Conservation (phyloP, 495 filamentous ascomycete genomes). For the Hypoxylon fragiforme region DNA sequence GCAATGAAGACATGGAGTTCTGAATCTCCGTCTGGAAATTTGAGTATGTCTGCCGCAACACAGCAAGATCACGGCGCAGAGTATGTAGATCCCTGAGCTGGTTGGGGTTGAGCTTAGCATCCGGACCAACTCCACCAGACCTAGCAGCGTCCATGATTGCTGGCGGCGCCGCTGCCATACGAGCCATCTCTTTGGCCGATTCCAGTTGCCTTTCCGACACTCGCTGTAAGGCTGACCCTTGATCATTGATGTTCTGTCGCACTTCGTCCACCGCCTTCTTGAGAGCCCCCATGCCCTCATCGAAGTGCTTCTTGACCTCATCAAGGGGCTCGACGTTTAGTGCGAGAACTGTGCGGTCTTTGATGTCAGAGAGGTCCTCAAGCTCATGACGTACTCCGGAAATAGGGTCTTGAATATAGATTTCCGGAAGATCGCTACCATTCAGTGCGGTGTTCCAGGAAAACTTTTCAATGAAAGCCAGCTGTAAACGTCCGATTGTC, state of each 20-base stretch:
- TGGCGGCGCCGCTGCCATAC: constrained; percentile 70
- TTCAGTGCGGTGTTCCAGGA: constrained; percentile 97
- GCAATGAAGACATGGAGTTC: constrained; percentile 79
- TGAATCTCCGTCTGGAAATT: constrained; percentile 87
- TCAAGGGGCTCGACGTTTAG: constrained; percentile 94
- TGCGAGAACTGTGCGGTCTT: constrained; percentile 90
- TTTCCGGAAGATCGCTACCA: constrained; percentile 90
- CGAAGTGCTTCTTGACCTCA: constrained; percentile 94
- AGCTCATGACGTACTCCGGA: constrained; percentile 94
- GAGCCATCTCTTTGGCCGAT: constrained; percentile 85
- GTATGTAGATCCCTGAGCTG: constrained; percentile 78
- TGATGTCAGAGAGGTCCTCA: constrained; percentile 92
- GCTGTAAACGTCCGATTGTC: constrained; percentile 82
- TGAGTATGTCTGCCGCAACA: constrained; percentile 90
- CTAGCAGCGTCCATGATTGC: constrained; percentile 45
- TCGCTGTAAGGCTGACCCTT: constrained; percentile 74
- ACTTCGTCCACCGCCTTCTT: constrained; percentile 80
- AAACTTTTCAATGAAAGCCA: constrained; percentile 99
- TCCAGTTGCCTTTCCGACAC: constrained; percentile 94
- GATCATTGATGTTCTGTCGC: constrained; percentile 75
- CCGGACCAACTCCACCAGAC: constrained; percentile 24
- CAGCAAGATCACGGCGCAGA: constrained; percentile 86
- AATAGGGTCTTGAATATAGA: constrained; percentile 94
- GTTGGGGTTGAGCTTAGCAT: constrained; percentile 43
- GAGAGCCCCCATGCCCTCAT: constrained; percentile 84